Conservation (phyloP, 228 moss, liverwort and hornwort species). For the Sphagnum fallax region DNA sequence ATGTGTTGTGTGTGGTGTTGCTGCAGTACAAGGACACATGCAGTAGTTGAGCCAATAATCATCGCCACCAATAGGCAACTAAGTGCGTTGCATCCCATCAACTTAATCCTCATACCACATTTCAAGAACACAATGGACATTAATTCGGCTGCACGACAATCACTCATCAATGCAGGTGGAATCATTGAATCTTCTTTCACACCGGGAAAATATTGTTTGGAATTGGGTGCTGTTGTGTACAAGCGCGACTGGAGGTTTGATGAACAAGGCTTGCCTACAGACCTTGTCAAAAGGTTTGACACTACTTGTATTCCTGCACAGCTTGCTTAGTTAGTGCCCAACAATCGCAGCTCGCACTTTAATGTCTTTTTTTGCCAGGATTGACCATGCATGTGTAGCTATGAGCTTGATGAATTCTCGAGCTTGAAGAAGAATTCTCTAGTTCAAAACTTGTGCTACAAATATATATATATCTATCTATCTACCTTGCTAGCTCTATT, state of each 20-base stretch:
- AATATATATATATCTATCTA: no score
- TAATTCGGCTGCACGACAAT: conserved; percentile 10
- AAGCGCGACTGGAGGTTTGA: conserved; percentile 16
- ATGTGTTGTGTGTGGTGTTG: neutral
- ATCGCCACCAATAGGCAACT: conserved; percentile 29
- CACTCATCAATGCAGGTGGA: conserved; percentile 9
- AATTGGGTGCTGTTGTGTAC: conserved; percentile 12
- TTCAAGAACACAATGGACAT: conserved; percentile 14
- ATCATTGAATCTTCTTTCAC: conserved; percentile 14
- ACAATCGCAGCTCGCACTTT: neutral
- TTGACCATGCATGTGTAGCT: neutral
- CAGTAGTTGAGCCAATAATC: conserved; percentile 21
- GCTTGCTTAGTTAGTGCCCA: no score
- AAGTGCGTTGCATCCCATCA: conserved; percentile 29
- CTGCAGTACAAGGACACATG: conserved; percentile 21
- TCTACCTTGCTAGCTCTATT: no score
- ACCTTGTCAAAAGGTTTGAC: conserved; percentile 19
- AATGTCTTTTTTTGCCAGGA: neutral
- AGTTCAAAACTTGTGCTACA: neutral
- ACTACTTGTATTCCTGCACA: neutral
- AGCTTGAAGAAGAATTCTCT: neutral
- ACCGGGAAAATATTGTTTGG: conserved; percentile 7
- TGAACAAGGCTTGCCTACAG: conserved; percentile 21
- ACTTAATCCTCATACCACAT: conserved; percentile 25
- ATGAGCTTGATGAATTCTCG: neutral